Conservation (phyloP, 331 rosid species). For the Arachis monticola region DNA sequence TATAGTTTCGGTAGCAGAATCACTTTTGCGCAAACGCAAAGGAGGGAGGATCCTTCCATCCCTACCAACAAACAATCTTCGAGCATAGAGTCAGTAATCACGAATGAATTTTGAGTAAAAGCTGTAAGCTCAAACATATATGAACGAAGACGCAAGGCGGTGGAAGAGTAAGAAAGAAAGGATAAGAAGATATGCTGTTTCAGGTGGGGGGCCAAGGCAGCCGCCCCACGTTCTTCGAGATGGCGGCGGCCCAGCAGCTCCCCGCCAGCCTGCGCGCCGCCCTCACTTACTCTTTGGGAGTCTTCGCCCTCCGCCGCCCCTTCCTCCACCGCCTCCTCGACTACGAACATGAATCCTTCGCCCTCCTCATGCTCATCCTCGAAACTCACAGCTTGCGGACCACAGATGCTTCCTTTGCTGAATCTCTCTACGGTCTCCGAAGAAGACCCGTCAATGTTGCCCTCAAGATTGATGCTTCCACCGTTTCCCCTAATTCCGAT, state of each 20-base stretch:
- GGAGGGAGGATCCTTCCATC: too few relatives aligned
- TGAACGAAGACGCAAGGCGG: too few relatives aligned
- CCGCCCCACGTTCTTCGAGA: constrained; percentile 99
- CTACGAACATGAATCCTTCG: constrained; percentile 82
- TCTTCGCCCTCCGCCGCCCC: constrained; percentile 79
- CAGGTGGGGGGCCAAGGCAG: constrained; percentile 98
- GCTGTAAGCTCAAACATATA: too few relatives aligned
- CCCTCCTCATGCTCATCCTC: constrained; percentile 82
- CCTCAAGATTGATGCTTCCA: constrained; percentile 48
- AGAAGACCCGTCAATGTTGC: constrained; percentile 71
- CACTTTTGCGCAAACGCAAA: too few relatives aligned
- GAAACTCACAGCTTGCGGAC: constrained; percentile 86
- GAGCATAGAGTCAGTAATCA: too few relatives aligned
- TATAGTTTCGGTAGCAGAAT: too few relatives aligned
- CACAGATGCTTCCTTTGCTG: constrained; percentile 94
- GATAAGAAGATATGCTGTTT: constrained; percentile 64
- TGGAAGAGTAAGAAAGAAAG: background rate
- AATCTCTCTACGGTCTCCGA: constrained; percentile 82
- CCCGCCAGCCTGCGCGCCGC: constrained; percentile 95
- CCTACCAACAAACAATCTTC: too few relatives aligned
- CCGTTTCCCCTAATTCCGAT: constrained; percentile 28
- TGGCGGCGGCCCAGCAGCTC: constrained; percentile 98
- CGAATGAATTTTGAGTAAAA: too few relatives aligned
- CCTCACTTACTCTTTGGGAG: constrained; percentile 88
- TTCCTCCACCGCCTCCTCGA: constrained; percentile 72